Conservation (phyloP, 1,284 basidiomycete genomes). For the Marasmius fiardii region DNA sequence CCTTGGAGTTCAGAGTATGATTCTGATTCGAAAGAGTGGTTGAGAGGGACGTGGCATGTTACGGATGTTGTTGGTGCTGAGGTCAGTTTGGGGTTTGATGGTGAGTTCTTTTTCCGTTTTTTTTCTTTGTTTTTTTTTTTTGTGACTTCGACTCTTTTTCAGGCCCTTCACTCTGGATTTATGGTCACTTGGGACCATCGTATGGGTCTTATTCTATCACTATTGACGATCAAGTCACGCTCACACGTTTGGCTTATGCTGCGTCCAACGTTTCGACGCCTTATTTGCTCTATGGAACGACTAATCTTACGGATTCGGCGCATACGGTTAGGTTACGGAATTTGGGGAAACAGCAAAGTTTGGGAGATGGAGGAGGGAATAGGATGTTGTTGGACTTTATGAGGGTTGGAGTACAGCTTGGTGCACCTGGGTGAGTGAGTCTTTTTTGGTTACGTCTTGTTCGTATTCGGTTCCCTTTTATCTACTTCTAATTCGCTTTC, state of each 20-base stretch:
- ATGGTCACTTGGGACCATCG: too few relatives aligned
- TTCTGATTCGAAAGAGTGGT: constrained; percentile 27
- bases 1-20: constrained; percentile 33
- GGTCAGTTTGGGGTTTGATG: constrained; percentile 36
- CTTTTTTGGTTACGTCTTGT: background rate
- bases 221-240: constrained; percentile 26
- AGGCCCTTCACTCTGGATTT: too few relatives aligned
- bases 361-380: too few relatives aligned
- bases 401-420: too few relatives aligned
- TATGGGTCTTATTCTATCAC: constrained; percentile 35
- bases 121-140: constrained; percentile 4
- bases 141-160: constrained; percentile 36
- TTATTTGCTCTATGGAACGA: too few relatives aligned
- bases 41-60: constrained; percentile 38
- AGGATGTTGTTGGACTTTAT: too few relatives aligned
- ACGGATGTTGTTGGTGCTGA: too few relatives aligned
- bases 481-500: too few relatives aligned
- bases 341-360: too few relatives aligned
- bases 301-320: too few relatives aligned
- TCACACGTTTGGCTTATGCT: constrained; percentile 21
- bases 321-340: too few relatives aligned
- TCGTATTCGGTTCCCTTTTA: constrained; percentile 12
- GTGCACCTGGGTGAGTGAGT: background rate
- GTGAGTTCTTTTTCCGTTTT: constrained; percentile 20
- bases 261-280: constrained; percentile 32